Conservation (phyloP, 176 grass and related monocot species). For the Zoysia pacifica region DNA sequence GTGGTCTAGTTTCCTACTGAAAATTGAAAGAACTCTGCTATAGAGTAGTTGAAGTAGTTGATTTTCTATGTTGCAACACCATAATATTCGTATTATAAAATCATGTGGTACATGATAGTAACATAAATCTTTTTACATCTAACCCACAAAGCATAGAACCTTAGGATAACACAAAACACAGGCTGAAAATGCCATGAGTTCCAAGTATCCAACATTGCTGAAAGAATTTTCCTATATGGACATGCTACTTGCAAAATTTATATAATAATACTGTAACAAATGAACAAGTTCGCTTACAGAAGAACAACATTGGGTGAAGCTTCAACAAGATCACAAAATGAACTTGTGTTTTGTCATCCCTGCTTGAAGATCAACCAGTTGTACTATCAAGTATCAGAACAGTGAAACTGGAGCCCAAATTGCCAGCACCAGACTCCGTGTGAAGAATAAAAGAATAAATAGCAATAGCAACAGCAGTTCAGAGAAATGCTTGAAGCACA, state of each 20-base stretch:
- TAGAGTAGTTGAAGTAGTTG: slow-evolving; percentile 3
- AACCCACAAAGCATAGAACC: slow-evolving; percentile 35
- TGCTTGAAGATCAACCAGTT: slow-evolving; percentile 40
- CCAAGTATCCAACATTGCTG: slow-evolving; percentile 34
- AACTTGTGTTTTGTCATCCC: slow-evolving; percentile 34
- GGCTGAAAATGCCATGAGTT: slow-evolving; percentile 28
- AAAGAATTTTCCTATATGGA: slow-evolving; percentile 47
- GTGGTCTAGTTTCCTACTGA: not conserved
- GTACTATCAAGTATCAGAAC: slow-evolving; percentile 27
- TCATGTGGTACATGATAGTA: slow-evolving; percentile 43
- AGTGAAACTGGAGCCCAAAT: slow-evolving; percentile 8
- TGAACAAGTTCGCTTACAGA: slow-evolving; percentile 59
- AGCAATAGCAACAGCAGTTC: slow-evolving; percentile 15
- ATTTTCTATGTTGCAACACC: slow-evolving; percentile 25
- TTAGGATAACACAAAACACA: not conserved
- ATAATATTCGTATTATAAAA: slow-evolving; percentile 46
- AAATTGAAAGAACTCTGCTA: not conserved
- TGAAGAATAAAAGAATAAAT: slow-evolving; percentile 37
- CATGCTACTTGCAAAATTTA: slow-evolving; percentile 53
- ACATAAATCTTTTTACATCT: slow-evolving; percentile 36
- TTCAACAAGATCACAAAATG: slow-evolving; percentile 50
- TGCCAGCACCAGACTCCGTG: slow-evolving; percentile 17
- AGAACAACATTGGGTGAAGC: slow-evolving; percentile 36
- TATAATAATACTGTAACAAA: slow-evolving; percentile 43
- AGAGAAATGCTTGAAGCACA: slow-evolving; percentile 30